These are phyloP conservation scores for Aspergillus novofumigatus DNA, from an alignment of 2,329 filamentous ascomycete species.

Conservation along the genomic window DNA sequence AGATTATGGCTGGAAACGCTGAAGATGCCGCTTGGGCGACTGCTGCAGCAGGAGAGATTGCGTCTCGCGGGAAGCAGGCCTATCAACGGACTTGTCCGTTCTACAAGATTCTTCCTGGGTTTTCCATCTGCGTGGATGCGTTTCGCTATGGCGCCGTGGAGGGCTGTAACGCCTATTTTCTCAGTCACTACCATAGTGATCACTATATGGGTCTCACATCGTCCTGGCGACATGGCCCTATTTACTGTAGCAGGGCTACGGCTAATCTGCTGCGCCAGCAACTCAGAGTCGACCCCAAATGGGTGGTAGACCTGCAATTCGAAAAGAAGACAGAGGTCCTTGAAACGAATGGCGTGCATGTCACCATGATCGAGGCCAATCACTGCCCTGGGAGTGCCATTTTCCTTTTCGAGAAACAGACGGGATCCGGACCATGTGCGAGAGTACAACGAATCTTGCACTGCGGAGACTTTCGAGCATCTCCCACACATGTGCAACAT, in stretches of 20 bases:
- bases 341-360: conserved; percentile 72
- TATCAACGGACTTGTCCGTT: conserved; percentile 93
- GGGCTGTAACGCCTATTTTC: conserved; percentile 89
- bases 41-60: conserved; percentile 73
- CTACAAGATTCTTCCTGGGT: conserved; percentile 94
- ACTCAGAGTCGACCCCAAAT: conserved; percentile 78
- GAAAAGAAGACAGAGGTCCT: conserved; percentile 75
- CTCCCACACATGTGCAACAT: conserved; percentile 76
- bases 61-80: conserved; percentile 76
- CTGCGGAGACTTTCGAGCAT: conserved; percentile 93
- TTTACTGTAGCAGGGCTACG: conserved; percentile 93
- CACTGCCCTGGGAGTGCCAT: conserved; percentile 94
- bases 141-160: conserved; percentile 92
- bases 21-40: conserved; percentile 87
- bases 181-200: conserved; percentile 97
- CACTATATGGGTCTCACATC: conserved; percentile 90
- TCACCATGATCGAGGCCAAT: conserved; percentile 95
- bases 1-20: conserved; percentile 86
- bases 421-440: conserved; percentile 56
- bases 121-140: conserved; percentile 90
- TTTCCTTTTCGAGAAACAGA: conserved; percentile 81
- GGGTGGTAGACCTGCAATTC: conserved; percentile 80
- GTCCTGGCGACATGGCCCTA: conserved; percentile 87
- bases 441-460: conserved; percentile 78
- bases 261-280: conserved; percentile 85